Evolutionary conservation across 139 green algal species (phyloP), one percentile per base, ranked within the genome.

Genomic region (Marvania coccoides): DNA sequence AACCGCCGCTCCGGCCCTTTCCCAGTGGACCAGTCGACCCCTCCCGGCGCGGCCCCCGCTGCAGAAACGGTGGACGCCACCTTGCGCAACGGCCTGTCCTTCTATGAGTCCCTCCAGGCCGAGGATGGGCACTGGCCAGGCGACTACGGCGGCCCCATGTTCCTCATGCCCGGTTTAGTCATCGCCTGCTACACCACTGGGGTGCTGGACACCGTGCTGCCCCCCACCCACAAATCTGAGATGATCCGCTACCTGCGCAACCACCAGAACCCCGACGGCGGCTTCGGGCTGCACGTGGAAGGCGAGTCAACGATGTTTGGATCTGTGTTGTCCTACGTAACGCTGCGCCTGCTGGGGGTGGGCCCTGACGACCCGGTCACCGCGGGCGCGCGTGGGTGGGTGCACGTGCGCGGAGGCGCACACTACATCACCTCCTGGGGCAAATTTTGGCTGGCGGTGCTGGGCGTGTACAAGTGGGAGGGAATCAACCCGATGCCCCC

Each of bases 71-170:
- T 79, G 28, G n/a, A 23, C 3, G 60, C 39, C 10, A 56, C 77
- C 23, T 56, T 94, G 3, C 68, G 75, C 19, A 83, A 79, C 4
- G 88, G 63, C 9, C 81, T 93, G 34, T 74, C 70, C 28, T 96
- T 92, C 48, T 98, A 94, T 37, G 80, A 87, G 48, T 78, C 64
- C 26, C 61, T 98, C 65, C 76, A 83, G 66, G 63, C 78, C 35
- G 82, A 96, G 1, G 94, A 98, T 65, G 95, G 95, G 4, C 95
- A 99, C 76, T 99, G 86, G 78, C 82, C 90, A 1, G 91, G 92
- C 9, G 95, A 98, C 76, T 99, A 99, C 61, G 95, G 95, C 0
- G 95, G 95, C 2, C 95, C 95, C 2, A 97, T 98, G 90, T 99
- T 99, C 75, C 83, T 99, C 7, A 90, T 99, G 76, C 94, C 95